These are phyloP conservation scores for Kazachstania sp. DNA, from an alignment of 1,139 yeast genomes.

Conservation along the genomic window DNA sequence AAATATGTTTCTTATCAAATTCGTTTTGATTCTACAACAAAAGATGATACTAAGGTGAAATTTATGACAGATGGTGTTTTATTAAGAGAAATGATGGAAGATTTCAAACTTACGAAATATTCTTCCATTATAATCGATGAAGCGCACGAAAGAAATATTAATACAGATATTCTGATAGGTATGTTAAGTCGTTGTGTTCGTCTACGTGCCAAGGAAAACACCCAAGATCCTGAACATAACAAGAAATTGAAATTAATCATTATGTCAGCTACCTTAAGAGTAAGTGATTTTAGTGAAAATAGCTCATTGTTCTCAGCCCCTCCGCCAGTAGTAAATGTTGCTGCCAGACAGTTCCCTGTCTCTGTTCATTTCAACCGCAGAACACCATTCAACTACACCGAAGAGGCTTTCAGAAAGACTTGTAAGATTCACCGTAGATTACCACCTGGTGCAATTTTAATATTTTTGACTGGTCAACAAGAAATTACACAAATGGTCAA, in stretches of 20 bases:
- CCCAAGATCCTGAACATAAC: conserved; percentile 38
- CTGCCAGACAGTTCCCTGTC: conserved; percentile 92
- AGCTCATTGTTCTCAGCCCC: conserved; percentile 55
- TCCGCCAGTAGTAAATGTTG: conserved; percentile 88
- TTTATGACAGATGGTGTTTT: conserved; percentile 99
- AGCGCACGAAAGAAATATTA: conserved; percentile 94
- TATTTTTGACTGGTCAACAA: conserved; percentile 89
- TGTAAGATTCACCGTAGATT: conserved; percentile 77
- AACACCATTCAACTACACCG: conserved; percentile 71
- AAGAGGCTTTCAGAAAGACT: conserved; percentile 78
- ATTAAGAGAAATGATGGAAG: conserved; percentile 84
- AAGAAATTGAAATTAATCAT: conserved; percentile 62
- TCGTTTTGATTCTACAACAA: conserved; percentile 73
- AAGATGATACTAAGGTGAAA: conserved; percentile 68
- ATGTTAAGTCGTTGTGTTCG: conserved; percentile 82
- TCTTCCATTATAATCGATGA: conserved; percentile 88
- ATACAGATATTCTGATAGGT: conserved; percentile 92
- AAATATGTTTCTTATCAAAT: conserved; percentile 81
- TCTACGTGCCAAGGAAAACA: conserved; percentile 53
- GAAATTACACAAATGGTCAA: conserved; percentile 78
- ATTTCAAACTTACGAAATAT: conserved; percentile 69
- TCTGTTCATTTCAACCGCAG: conserved; percentile 80
- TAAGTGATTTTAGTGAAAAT: conserved; percentile 86
- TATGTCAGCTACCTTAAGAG: conserved; percentile 96
- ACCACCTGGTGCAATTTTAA: conserved; percentile 90